Percentiles rank a stretch among this genome's conserved stretches.
These are phyloP conservation scores for Pontederia crassipes DNA, from an alignment of 176 grass and related monocot genomes.

Conservation along the genomic window DNA sequence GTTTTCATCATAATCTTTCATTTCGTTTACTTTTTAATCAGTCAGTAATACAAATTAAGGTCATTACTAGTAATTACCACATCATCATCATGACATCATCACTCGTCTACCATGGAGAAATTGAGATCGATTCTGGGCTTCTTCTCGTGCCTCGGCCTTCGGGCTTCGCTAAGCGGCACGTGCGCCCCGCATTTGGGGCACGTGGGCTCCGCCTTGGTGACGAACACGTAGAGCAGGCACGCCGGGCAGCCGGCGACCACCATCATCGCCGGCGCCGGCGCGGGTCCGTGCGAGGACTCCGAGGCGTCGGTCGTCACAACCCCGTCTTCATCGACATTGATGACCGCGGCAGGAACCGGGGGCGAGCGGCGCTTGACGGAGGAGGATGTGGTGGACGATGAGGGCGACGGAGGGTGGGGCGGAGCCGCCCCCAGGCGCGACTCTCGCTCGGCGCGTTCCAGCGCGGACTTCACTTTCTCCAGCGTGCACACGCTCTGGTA, in stretches of 20 bases:
- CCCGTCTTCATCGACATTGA: slow-evolving; percentile 33
- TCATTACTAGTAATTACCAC: too few species aligned
- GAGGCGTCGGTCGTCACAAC: background rate
- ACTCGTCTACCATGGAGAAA: background rate
- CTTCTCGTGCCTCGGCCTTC: slow-evolving; percentile 19
- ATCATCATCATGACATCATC: too few species aligned
- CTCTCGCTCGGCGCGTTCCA: slow-evolving; percentile 65
- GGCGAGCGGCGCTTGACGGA: slow-evolving; percentile 38
- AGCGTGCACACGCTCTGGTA: slow-evolving; percentile 94
- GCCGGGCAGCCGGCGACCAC: slow-evolving; percentile 76
- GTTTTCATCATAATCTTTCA: too few species aligned
- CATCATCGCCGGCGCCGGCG: slow-evolving; percentile 20
- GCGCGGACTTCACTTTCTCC: slow-evolving; percentile 66
- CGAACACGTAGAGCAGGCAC: slow-evolving; percentile 91
- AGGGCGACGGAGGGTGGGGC: slow-evolving; percentile 32
- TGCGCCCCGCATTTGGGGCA: slow-evolving; percentile 75
- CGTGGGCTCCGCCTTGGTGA: slow-evolving; percentile 60
- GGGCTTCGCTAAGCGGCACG: slow-evolving; percentile 34
- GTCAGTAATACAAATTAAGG: too few species aligned
- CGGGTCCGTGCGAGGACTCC: slow-evolving; percentile 47
- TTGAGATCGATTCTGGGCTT: slow-evolving; percentile 63
- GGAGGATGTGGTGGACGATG: slow-evolving; percentile 53
- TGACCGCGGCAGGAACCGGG: slow-evolving; percentile 6
- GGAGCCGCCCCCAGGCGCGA: slow-evolving; percentile 19
- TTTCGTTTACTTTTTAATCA: too few species aligned